phyloP scores from a whole-genome alignment of 2,329 filamentous ascomycete genomes.

The Cercospora brassicicola region DNA sequence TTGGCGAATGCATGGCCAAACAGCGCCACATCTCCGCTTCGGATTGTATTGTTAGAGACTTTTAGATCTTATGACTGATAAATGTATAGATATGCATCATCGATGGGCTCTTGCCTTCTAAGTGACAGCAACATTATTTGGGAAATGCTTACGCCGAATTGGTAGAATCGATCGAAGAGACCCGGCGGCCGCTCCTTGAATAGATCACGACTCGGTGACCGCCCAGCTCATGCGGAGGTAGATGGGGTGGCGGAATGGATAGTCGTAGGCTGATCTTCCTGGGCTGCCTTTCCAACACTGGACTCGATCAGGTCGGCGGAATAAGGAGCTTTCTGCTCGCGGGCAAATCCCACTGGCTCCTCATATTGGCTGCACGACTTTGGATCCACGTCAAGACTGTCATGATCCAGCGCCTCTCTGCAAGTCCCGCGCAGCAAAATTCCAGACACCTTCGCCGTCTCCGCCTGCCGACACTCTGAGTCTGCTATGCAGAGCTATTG shows the following conservation, averaged over 20 bases:
- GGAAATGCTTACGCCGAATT: neutral
- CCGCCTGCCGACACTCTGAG: neutral
- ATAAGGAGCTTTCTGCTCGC: neutral
- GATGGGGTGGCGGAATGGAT: neutral
- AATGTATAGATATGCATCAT: neutral
- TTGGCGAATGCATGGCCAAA: neutral
- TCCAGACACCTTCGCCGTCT: neutral
- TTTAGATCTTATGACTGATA: constrained; percentile 2
- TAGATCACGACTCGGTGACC: neutral
- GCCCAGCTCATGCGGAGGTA: neutral
- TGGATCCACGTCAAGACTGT: neutral
- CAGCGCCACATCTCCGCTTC: constrained; percentile 15
- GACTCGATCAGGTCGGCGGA: neutral
- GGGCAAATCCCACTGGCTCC: neutral
- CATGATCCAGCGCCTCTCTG: neutral
- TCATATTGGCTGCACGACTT: neutral
- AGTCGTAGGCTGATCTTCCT: neutral
- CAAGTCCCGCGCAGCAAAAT: neutral
- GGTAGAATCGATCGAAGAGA: neutral
- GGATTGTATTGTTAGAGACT: constrained; percentile 7
- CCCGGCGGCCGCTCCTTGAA: neutral
- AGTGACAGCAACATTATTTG: neutral
- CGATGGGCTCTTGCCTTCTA: neutral
- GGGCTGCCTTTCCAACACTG: neutral
- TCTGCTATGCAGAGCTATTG: neutral